Base-by-base conservation (phyloP, 306 rosid genomes). In the Lablab purpureus region DNA sequence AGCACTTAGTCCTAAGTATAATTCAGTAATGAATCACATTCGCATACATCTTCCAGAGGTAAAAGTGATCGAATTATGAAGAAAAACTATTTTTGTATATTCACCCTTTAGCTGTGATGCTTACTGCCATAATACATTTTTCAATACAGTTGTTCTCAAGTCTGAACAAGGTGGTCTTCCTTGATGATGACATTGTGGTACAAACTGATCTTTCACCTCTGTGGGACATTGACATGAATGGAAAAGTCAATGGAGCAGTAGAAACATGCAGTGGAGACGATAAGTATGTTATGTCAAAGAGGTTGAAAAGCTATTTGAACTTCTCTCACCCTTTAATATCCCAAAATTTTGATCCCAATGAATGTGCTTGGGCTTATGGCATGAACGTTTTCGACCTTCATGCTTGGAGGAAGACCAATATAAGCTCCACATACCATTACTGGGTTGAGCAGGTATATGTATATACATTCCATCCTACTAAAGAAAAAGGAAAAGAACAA, bases 331-430 rank as follows among this genome's bases (percentile, higher is more conserved):
- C 97, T 65, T 78, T 87, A 83, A 87, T 95, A 85, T 83, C 86
- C 2, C 25, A 76, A 19, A 85, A 82, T 14, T 91, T 95, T 25
- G 52, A 91, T 54, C 97, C 99, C 43, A 72, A 87, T 36, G 89
- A 92, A 74, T 95, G 99, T 71, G 98, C 98, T 7, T 95, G 98
- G 99, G 99, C 99, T 49, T 95, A 93, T 82, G 99, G 99, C 69
- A 93, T 96, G 99, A 96, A 96, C 87, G 89, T 96, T 76, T 96
- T 96, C 55, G 97, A 96, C 81, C 85, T 96, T 17, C 89, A 88
- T 56, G 99, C 98, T 54, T 96, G 99, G 99, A 91, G 98, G 83
- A 96, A 84, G 80, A 96, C 99, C 87, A 96, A 93, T 85, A 96
- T 96, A 86, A 96, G 98, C 87, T 43, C 43, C 21, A 89, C 91